A percentile compares a stretch with the other conserved stretches of the same genome.
These are phyloP conservation scores for Lithocarpus polystachyus DNA, from an alignment of 306 rosid genomes.

Conservation along the genomic window DNA sequence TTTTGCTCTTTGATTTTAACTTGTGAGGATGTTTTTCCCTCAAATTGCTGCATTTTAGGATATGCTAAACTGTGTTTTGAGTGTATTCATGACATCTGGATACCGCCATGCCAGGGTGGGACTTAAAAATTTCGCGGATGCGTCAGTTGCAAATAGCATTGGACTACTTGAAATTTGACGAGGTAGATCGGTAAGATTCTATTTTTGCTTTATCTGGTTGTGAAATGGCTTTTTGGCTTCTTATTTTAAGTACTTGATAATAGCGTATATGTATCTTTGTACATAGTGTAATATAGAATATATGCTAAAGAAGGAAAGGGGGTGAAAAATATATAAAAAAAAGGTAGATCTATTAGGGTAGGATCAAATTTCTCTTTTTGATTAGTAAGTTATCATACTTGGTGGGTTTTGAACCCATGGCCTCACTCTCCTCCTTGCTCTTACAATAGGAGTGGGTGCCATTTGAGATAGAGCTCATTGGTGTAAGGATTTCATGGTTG, in stretches of 20 bases:
- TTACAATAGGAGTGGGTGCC: no score
- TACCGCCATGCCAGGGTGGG: conserved; percentile 76
- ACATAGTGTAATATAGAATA: not conserved
- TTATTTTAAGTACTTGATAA: not conserved
- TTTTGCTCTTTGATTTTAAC: conserved; percentile 2
- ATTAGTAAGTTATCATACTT: no score
- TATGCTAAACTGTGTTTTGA: conserved; percentile 14
- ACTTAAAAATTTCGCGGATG: conserved; percentile 68
- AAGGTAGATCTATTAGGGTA: not conserved
- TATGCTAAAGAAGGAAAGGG: not conserved
- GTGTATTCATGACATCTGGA: conserved; percentile 31
- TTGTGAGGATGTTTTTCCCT: conserved; percentile 8
- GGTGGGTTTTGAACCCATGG: no score
- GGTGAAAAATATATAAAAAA: not conserved
- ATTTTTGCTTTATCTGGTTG: conserved; percentile 20
- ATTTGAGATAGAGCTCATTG: no score
- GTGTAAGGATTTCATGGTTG: no score
- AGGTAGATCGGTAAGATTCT: conserved; percentile 69
- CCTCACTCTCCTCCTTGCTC: no score
- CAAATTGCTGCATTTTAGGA: conserved; percentile 13
- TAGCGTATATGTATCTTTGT: conserved; percentile 3
- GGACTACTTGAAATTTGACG: conserved; percentile 85
- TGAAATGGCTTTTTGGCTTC: not conserved
- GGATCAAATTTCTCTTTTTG: not conserved
- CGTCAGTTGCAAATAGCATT: conserved; percentile 76